phyloP scores from a whole-genome alignment of 345 rosid species.

The Eucalyptus lansdowneana region DNA sequence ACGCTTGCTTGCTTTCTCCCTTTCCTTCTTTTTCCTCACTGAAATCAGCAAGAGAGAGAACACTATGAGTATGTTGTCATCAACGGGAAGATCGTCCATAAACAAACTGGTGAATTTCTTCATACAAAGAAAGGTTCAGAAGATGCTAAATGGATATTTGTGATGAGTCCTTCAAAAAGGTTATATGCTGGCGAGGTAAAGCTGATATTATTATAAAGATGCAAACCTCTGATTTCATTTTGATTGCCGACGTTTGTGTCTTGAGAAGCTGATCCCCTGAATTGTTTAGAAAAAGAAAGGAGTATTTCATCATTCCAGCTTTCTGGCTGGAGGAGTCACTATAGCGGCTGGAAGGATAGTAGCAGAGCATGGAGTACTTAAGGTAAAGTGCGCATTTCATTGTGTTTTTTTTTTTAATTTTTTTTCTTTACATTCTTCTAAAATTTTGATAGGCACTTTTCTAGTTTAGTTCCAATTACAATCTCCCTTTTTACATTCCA shows the following conservation, averaged over 20 bases:
- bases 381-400: constrained; percentile 19
- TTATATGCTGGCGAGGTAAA: constrained; percentile 71
- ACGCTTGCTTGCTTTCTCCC: not conserved
- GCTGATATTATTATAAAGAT: not conserved
- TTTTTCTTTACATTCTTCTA: not conserved
- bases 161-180: constrained; percentile 68
- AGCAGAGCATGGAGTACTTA: constrained; percentile 57
- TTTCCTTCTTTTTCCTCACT: not conserved
- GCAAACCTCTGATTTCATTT: not conserved
- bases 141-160: constrained; percentile 73
- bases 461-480: not conserved
- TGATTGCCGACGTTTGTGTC: not conserved
- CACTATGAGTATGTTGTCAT: constrained; percentile 50
- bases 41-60: constrained; percentile 81
- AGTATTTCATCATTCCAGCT: constrained; percentile 86
- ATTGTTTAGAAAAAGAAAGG: constrained; percentile 78
- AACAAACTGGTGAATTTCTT: constrained; percentile 32
- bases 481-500: not conserved
- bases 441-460: not conserved
- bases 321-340: constrained; percentile 92
- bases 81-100: constrained; percentile 60
- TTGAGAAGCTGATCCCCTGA: not conserved
- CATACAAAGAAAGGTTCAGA: constrained; percentile 40
- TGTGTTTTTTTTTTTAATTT: not conserved
- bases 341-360: constrained; percentile 81